Evolutionary conservation across 2,329 filamentous ascomycete species (phyloP).

Genomic region (Stachybotrys elegans): DNA sequence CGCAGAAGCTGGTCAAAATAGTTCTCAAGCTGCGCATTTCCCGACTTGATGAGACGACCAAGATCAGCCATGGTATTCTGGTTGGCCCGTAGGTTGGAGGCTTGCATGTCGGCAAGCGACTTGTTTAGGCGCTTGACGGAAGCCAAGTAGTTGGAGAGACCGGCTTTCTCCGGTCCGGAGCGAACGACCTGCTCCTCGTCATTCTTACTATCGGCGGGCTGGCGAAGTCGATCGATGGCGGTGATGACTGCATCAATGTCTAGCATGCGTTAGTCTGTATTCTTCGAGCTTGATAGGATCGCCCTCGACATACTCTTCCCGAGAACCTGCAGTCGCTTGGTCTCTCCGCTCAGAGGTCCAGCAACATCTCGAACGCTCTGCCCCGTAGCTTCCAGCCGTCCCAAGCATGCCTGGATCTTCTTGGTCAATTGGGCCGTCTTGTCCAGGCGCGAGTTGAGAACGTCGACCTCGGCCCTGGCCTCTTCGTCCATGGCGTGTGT

Average conservation of each 20-base stretch:
- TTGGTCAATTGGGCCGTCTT: constrained; percentile 92
- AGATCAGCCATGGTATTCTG: constrained; percentile 83
- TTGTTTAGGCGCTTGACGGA: constrained; percentile 86
- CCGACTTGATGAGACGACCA: constrained; percentile 69
- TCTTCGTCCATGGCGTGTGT: constrained; percentile 57
- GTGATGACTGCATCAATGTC: constrained; percentile 82
- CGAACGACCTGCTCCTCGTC: constrained; percentile 90
- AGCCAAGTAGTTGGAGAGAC: constrained; percentile 77
- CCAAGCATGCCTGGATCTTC: constrained; percentile 87
- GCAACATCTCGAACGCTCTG: constrained; percentile 89
- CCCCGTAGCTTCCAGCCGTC: constrained; percentile 78
- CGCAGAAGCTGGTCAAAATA: constrained; percentile 74
- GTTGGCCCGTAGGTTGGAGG: constrained; percentile 88
- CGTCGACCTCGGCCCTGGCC: constrained; percentile 64
- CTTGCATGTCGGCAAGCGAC: constrained; percentile 76
- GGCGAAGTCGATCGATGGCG: constrained; percentile 81
- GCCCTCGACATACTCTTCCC: constrained; percentile 79
- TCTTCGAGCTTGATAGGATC: too few relatives aligned
- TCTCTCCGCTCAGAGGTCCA: constrained; percentile 88
- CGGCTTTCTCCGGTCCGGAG: constrained; percentile 76
- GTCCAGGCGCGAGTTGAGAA: constrained; percentile 69
- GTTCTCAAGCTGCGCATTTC: constrained; percentile 77
- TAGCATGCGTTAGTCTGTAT: constrained; percentile 30
- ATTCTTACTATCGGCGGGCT: constrained; percentile 88
- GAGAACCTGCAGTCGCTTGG: constrained; percentile 80